Base-by-base conservation (phyloP, 1,139 yeast genomes). In the Scheffersomyces cryptocercus region DNA sequence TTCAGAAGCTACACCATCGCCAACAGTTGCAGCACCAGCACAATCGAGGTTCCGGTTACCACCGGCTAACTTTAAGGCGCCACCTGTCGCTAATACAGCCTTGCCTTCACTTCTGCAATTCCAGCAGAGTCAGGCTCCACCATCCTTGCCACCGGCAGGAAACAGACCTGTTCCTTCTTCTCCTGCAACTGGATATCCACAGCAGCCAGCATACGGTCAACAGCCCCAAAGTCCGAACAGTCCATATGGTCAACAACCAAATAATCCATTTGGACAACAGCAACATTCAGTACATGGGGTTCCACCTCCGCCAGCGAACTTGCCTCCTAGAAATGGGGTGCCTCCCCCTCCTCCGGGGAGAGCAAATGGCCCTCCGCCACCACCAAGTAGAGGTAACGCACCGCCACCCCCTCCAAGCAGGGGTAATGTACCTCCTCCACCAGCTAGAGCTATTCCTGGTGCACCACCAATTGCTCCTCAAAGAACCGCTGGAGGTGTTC, bases 361-460 rank as follows among this genome's bases (percentile, higher is more conserved):
- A 3, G 45, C 16, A 4, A 11, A 11, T 5, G 24, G 15, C 11
- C 35, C 41, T 12, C 47, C 42, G 14, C 47, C 47, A 10, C 49
- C 51, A n/a, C 45, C 43, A 10, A 35, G 20, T 13, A 12, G 45
- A 16, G 53, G 52, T 31, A 38, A 41, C 8, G 39, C 57, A 3
- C 52, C 58, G 4, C 47, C 54, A 2, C 43, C 44, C 12, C 48
- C 60, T 34, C 53, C 57, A 41, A 55, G 56, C 10, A 29, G 43
- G 30, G 44, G 53, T 37, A 54, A 55, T 9, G 60, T 65, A 6
- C 65, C 65, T 5, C 58, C 58, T 12, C 56, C 66, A 29, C 70
- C 68, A 10, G 67, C 67, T 7, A 66, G 70, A 24, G 55, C 67
- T 41, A 54, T 60, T 12, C 45, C 46, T 8, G 38, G 34, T 16